Conservation (phyloP, 1,284 basidiomycete genomes). For the Cutaneotrichosporon sp. region DNA sequence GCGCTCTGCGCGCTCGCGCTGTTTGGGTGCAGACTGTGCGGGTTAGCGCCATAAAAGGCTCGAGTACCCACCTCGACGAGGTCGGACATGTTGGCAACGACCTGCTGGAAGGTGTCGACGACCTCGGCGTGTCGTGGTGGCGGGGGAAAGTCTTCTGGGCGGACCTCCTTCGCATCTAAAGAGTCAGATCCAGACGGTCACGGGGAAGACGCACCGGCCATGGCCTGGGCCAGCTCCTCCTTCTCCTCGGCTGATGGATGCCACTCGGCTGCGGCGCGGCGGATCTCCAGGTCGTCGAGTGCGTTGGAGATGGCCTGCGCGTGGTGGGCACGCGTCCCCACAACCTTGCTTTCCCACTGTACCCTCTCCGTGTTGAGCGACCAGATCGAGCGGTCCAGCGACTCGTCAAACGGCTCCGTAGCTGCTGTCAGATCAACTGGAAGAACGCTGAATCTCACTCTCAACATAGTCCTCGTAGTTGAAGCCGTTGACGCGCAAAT, state of each 20-base stretch:
- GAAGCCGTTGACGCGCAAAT: slow-evolving; percentile 71
- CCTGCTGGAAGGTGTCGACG: slow-evolving; percentile 28
- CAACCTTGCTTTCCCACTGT: slow-evolving; percentile 62
- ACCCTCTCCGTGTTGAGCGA: slow-evolving; percentile 62
- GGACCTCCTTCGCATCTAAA: slow-evolving; percentile 7
- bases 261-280: slow-evolving; percentile 50
- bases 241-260: slow-evolving; percentile 29
- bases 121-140: slow-evolving; percentile 37
- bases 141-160: slow-evolving; percentile 21
- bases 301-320: slow-evolving; percentile 55
- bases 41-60: background rate
- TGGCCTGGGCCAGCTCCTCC: background rate
- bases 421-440: slow-evolving; percentile 49
- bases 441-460: slow-evolving; percentile 21
- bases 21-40: slow-evolving; percentile 35
- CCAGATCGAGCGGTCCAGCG: slow-evolving; percentile 66
- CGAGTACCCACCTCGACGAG: slow-evolving; percentile 29
- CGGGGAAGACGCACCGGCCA: background rate
- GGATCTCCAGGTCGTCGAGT: slow-evolving; percentile 52
- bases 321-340: slow-evolving; percentile 57
- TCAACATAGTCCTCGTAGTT: slow-evolving; percentile 63
- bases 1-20: slow-evolving; percentile 41
- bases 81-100: slow-evolving; percentile 31
- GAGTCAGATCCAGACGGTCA: too few relatives aligned
- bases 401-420: slow-evolving; percentile 72